A percentile compares a stretch with the other conserved stretches of the same genome.
Conservation (phyloP, 495 filamentous ascomycete species). For the Hypoxylon subgilvum region DNA sequence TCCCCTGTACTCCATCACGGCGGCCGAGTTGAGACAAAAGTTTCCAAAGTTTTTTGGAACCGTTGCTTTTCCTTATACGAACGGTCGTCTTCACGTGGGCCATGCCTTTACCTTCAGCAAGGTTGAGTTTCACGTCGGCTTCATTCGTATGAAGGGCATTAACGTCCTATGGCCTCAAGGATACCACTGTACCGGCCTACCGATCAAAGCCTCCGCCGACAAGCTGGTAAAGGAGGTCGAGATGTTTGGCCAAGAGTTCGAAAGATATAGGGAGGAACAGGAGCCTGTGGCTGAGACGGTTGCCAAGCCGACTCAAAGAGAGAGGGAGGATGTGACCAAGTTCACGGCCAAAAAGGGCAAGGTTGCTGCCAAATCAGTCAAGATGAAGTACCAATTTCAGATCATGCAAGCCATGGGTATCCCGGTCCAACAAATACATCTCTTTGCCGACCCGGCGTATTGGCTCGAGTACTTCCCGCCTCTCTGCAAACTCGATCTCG, state of each 20-base stretch:
- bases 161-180: conserved; percentile 85
- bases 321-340: conserved; percentile 79
- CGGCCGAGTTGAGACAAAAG: conserved; percentile 75
- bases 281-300: conserved; percentile 41
- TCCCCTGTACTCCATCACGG: conserved; percentile 70
- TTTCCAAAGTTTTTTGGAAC: conserved; percentile 89
- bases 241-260: conserved; percentile 87
- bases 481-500: conserved; percentile 78
- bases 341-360: conserved; percentile 95
- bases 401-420: conserved; percentile 78
- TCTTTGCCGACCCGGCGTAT: conserved; percentile 83
- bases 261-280: conserved; percentile 69
- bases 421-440: conserved; percentile 83
- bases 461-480: conserved; percentile 92
- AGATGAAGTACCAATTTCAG: conserved; percentile 69
- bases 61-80: conserved; percentile 97
- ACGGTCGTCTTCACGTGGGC: conserved; percentile 89
- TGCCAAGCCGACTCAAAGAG: conserved; percentile 24
- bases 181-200: conserved; percentile 97
- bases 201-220: conserved; percentile 96
- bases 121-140: conserved; percentile 86
- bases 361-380: conserved; percentile 85
- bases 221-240: conserved; percentile 88
- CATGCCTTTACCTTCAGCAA: conserved; percentile 90
- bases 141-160: conserved; percentile 88